phyloP scores from a whole-genome alignment of 1,284 basidiomycete genomes.

The Athelia sp. region DNA sequence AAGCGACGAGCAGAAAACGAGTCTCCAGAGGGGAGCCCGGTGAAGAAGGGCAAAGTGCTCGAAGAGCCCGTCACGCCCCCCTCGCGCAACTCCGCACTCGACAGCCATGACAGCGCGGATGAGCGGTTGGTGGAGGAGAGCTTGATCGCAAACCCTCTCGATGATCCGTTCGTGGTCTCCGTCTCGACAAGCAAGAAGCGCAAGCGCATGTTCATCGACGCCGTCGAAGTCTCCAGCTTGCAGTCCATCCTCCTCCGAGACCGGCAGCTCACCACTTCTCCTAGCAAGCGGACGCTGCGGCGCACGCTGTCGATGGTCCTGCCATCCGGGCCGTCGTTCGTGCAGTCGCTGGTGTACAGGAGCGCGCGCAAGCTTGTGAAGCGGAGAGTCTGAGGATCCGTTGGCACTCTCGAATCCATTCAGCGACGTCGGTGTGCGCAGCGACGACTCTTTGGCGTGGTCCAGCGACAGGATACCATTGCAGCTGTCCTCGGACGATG shows the following conservation, averaged over 20 bases:
- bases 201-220: constrained; percentile 46
- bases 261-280: background rate
- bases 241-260: constrained; percentile 19
- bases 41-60: constrained; percentile 25
- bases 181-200: constrained; percentile 31
- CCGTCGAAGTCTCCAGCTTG: constrained; percentile 45
- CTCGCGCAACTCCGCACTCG: constrained; percentile 17
- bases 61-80: constrained; percentile 22
- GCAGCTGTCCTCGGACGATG: constrained; percentile 52
- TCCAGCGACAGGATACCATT: constrained; percentile 7
- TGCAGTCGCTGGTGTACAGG: background rate
- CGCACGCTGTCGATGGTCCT: background rate
- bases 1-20: constrained; percentile 32
- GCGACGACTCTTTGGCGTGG: constrained; percentile 24
- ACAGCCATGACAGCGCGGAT: constrained; percentile 20
- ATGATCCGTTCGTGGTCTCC: constrained; percentile 1
- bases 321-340: background rate
- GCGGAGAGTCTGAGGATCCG: constrained; percentile 9
- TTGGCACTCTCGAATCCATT: constrained; percentile 24
- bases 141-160: background rate
- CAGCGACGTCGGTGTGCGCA: no score
- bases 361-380: background rate
- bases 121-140: constrained; percentile 19
- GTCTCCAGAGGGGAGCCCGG: constrained; percentile 20
- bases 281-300: background rate